These are phyloP conservation scores for Ceratocystis variospora DNA, from an alignment of 2,329 filamentous ascomycete genomes.

Conservation along the genomic window DNA sequence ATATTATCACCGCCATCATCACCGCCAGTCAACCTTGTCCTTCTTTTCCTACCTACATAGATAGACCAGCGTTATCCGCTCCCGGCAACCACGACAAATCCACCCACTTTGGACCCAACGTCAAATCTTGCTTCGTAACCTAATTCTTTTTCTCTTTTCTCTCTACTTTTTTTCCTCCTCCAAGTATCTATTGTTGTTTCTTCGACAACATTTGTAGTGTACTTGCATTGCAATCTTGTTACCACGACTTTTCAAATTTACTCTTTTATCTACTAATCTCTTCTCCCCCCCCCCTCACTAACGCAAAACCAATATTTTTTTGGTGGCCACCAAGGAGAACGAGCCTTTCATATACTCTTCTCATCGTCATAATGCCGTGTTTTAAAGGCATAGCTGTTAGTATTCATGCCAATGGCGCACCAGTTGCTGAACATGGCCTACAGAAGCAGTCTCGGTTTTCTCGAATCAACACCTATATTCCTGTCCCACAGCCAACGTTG, in stretches of 20 bases:
- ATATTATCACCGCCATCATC: constrained; percentile 9
- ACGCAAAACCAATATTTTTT: background rate
- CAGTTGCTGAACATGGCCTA: constrained; percentile 83
- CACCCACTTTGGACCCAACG: constrained; percentile 15
- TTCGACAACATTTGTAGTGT: background rate
- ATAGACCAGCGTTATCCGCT: constrained; percentile 15
- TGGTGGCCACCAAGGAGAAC: background rate
- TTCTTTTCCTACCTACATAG: constrained; percentile 2
- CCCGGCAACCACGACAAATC: constrained; percentile 18
- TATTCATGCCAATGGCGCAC: constrained; percentile 70
- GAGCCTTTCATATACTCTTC: background rate
- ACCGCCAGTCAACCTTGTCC: background rate
- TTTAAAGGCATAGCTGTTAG: constrained; percentile 98
- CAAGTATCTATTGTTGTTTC: background rate
- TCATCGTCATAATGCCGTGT: constrained; percentile 56
- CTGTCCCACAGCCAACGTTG: constrained; percentile 77
- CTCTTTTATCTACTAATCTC: constrained; percentile 1
- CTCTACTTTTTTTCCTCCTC: background rate
- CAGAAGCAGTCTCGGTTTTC: constrained; percentile 85
- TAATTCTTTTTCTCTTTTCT: constrained; percentile 4
- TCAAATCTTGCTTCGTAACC: constrained; percentile 16
- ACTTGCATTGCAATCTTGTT: background rate
- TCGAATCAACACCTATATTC: constrained; percentile 93
- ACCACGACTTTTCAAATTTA: background rate
- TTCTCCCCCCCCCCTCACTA: background rate